Evolutionary conservation across 805 yeast species (phyloP).

Genomic region (Hanseniaspora pseudoguilliermondii): DNA sequence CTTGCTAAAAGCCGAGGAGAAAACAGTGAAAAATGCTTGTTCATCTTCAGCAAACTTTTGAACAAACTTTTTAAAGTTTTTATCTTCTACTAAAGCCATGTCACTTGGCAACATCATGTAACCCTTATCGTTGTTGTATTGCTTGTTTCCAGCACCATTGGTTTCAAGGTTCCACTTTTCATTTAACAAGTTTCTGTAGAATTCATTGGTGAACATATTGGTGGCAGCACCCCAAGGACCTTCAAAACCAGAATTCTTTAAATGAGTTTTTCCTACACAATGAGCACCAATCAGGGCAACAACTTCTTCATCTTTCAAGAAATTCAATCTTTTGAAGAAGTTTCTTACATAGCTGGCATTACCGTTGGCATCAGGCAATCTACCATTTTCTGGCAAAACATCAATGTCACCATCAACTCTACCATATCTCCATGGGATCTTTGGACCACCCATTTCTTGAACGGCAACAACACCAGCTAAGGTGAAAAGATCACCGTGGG

Average conservation of each 20-base stretch:
- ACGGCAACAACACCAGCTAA: slow-evolving; percentile 67
- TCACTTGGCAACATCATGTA: slow-evolving; percentile 86
- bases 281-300: slow-evolving; percentile 70
- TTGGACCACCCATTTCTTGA: slow-evolving; percentile 70
- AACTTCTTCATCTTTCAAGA: slow-evolving; percentile 50
- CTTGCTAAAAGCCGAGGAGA: slow-evolving; percentile 54
- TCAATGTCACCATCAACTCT: slow-evolving; percentile 46
- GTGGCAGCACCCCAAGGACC: slow-evolving; percentile 87
- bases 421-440: slow-evolving; percentile 73
- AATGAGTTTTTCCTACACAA: slow-evolving; percentile 64
- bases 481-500: slow-evolving; percentile 70
- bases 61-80: slow-evolving; percentile 47
- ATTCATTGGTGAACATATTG: slow-evolving; percentile 61
- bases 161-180: slow-evolving; percentile 44
- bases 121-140: slow-evolving; percentile 49
- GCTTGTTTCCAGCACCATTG: slow-evolving; percentile 48
- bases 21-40: slow-evolving; percentile 48
- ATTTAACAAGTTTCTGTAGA: slow-evolving; percentile 43
- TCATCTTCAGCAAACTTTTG: slow-evolving; percentile 56
- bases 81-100: slow-evolving; percentile 52
- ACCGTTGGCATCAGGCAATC: slow-evolving; percentile 60
- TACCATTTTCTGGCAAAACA: slow-evolving; percentile 48
- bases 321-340: slow-evolving; percentile 53
- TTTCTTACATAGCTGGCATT: slow-evolving; percentile 54
- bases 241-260: slow-evolving; percentile 58